Base-by-base conservation (phyloP, 192 early-diverging fungal species). In the Chytriomyces sp. region DNA sequence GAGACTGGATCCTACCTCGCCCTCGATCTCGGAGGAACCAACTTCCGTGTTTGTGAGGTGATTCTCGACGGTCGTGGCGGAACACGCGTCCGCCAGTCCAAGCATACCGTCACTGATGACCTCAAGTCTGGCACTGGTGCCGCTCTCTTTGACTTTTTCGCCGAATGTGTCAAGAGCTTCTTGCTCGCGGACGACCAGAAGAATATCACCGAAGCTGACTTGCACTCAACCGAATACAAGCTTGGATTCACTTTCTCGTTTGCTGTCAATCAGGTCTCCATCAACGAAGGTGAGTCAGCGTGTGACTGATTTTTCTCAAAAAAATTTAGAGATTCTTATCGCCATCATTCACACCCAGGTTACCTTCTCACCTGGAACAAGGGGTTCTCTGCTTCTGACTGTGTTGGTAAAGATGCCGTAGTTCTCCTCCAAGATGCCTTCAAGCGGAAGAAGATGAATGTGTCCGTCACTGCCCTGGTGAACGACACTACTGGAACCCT, bases 401-500 rank as follows among this genome's bases (percentile, higher is more conserved):
- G 90, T 31, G 88, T 92, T 49, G 91, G 90, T n/a, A 78, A 86
- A 44, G 94, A 99, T 77, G 89, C 96, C 26, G 91, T 91, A 77
- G 87, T 86, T 30, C 82, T 99, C 55, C 83, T 99, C 69, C 85
- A 94, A 76, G 86, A 85, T 6, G 93, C 95, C 60, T 89, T 96
- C 73, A 71, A 28, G 38, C 55, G 74, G 38, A 69, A 75, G 73
- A 80, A 87, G 55, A 70, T 95, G 19, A 91, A 91, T 39, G 88
- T 93, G 31, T 75, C 81, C 54, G 90, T 98, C 37, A 86, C 86
- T 59, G 97, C 96, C 40, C 89, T 99, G 44, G 88, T 98, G 59
- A 99, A 98, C 83, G 97, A 99, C 76, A 96, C 95, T 7, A 95
- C 98, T 22, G 94, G 95, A 32, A 94, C 97, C 34, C 83, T 99